Evolutionary conservation across 345 rosid species (phyloP).

Genomic region (Nasturtium officinale): DNA sequence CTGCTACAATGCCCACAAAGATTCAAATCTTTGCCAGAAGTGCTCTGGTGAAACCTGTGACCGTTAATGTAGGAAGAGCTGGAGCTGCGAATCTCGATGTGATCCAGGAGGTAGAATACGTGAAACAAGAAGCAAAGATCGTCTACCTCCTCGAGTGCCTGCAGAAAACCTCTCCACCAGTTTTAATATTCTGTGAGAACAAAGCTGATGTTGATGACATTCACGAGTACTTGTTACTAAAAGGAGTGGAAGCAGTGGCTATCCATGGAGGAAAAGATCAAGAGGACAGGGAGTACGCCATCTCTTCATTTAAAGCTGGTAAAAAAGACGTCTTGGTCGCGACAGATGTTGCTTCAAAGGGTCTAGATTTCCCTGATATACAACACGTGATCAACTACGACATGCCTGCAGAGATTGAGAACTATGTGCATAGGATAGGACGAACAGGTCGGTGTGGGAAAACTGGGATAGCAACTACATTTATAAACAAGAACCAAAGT

Average conservation of each 20-base stretch:
- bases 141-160: slow-evolving; percentile 93
- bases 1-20: slow-evolving; percentile 95
- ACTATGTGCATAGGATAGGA: slow-evolving; percentile 92
- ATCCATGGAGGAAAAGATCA: slow-evolving; percentile 95
- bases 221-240: slow-evolving; percentile 84
- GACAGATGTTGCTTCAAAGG: slow-evolving; percentile 92
- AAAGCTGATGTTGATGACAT: slow-evolving; percentile 95
- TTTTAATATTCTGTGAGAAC: slow-evolving; percentile 89
- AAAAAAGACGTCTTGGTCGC: slow-evolving; percentile 90
- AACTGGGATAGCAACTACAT: slow-evolving; percentile 92
- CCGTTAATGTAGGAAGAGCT: slow-evolving; percentile 89
- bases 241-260: slow-evolving; percentile 96
- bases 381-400: slow-evolving; percentile 92
- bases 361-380: slow-evolving; percentile 89
- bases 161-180: slow-evolving; percentile 95
- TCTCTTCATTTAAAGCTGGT: slow-evolving; percentile 80
- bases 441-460: slow-evolving; percentile 92
- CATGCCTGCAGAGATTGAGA: slow-evolving; percentile 95
- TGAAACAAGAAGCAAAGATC: slow-evolving; percentile 93
- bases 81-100: slow-evolving; percentile 99
- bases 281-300: slow-evolving; percentile 90
- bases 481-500: slow-evolving; percentile 92
- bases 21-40: slow-evolving; percentile 90
- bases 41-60: slow-evolving; percentile 86
- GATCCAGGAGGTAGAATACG: slow-evolving; percentile 94